Conservation (phyloP, 306 rosid genomes). For the Albizia julibrissin region DNA sequence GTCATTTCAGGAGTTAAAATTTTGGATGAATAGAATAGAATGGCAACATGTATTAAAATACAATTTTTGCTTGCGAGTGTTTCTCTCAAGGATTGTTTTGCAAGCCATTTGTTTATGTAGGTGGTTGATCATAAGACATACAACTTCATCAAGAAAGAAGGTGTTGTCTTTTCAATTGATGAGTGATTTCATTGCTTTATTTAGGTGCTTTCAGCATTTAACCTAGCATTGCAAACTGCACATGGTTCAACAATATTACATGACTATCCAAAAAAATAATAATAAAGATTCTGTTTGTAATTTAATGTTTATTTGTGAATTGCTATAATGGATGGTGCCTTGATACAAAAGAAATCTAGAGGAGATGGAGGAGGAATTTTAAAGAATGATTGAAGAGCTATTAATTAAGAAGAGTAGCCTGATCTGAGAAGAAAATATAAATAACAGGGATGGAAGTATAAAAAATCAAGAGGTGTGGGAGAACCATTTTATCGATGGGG, state of each 20-base stretch:
- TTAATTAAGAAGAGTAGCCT: no score
- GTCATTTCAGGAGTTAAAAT: no score
- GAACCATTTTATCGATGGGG: no score
- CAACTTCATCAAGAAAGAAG: constrained; percentile 46
- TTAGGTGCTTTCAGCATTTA: constrained; percentile 19
- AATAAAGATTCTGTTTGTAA: background rate
- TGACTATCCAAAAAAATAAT: background rate
- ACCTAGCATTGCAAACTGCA: background rate
- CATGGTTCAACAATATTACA: background rate
- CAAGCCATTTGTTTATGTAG: constrained; percentile 45
- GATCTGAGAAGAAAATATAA: no score
- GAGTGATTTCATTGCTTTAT: constrained; percentile 31
- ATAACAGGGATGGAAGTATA: no score
- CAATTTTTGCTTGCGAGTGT: background rate
- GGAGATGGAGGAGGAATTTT: no score
- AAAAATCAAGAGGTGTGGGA: no score
- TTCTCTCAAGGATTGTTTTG: constrained; percentile 15
- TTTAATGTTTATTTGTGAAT: background rate
- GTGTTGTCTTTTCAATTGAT: constrained; percentile 53
- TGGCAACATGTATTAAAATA: background rate
- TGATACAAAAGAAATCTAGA: no score
- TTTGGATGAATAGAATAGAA: background rate
- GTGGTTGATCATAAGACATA: constrained; percentile 69
- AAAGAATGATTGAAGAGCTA: no score
- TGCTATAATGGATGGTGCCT: background rate